Evolutionary conservation across 129 eudicot genomes (phyloP), one percentile per base, ranked within the genome.

Genomic region (Cynara cardunculus): DNA sequence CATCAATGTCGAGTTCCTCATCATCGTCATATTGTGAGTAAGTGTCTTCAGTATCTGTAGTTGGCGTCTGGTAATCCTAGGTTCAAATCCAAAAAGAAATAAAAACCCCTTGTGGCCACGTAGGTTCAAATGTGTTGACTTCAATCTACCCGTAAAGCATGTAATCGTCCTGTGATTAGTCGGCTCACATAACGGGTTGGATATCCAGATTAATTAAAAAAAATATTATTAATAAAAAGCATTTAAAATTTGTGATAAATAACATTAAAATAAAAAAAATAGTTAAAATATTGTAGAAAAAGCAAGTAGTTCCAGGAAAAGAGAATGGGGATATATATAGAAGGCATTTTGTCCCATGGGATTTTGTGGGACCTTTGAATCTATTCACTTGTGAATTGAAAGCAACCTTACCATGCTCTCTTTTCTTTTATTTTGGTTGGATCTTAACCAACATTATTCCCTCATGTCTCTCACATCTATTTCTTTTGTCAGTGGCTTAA

Each of bases 321-420:
- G 7, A 7, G 84, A 68, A 71, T 65, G 67, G 44, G 65, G 24
- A 66, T 64, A 56, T 0, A 56, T 74, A 67, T 24, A 26, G 53
- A 81, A 49, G 68, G 81, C 44, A 75, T 68, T 56, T 69, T 82
- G 81, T 32, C 81, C 32, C 77, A 31, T 76, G 46, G 76, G 77
- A 82, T 82, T 25, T 69, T 44, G 77, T 82, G 73, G 85, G 85
- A 62, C 78, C 73, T 72, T 56, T 34, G 49, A 69, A 82, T 76
- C 75, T 70, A 77, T 69, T 72, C 81, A 19, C 85, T 82, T 82
- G 81, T 82, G 73, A 76, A 76, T 9, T 69, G 85, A 82, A 82
- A 82, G 85, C 81, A 53, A 82, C 85, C 22, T 56, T 31, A 76
- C 85, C 21, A 76, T 82, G 71, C 62, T 69, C 71, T 68, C 81